A percentile compares a stretch with the other conserved stretches of the same genome.
Evolutionary conservation across 1,284 basidiomycete genomes (phyloP).

Genomic region (Gymnopus androsaceus): DNA sequence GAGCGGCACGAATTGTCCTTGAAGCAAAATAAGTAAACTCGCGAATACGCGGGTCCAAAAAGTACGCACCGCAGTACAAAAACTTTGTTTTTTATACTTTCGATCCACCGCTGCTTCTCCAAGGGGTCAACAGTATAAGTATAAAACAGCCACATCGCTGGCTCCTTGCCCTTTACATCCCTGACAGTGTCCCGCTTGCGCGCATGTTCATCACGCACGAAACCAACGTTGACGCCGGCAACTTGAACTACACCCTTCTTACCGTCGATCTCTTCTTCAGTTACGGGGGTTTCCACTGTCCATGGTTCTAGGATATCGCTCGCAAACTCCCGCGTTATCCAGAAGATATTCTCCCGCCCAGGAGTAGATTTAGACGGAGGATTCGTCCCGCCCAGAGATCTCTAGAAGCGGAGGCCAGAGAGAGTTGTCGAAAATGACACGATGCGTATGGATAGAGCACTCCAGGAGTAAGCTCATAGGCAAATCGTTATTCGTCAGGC

Average conservation of each 20-base stretch:
- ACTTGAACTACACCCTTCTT: conserved; percentile 67
- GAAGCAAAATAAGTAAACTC: background rate
- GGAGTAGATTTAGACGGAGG: too few relatives aligned
- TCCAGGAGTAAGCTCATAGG: too few relatives aligned
- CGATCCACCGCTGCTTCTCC: conserved; percentile 74
- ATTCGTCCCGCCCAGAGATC: too few relatives aligned
- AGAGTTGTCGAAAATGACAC: too few relatives aligned
- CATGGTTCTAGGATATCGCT: too few relatives aligned
- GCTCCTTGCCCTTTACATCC: conserved; percentile 36
- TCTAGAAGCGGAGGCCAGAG: too few relatives aligned
- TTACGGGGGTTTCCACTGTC: too few relatives aligned
- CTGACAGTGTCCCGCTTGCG: conserved; percentile 45
- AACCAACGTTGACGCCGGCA: conserved; percentile 59
- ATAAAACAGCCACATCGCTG: conserved; percentile 72
- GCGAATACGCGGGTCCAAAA: conserved; percentile 9
- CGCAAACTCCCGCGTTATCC: too few relatives aligned
- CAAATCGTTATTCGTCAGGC: too few relatives aligned
- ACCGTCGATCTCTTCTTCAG: conserved; percentile 68
- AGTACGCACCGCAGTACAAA: conserved; percentile 62
- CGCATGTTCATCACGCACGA: conserved; percentile 44
- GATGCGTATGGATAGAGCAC: too few relatives aligned
- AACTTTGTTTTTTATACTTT: conserved; percentile 68
- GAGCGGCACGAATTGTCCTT: conserved; percentile 67
- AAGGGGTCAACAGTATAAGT: conserved; percentile 53
- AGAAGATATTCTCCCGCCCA: too few relatives aligned